Evolutionary conservation across 768 basidiomycete genomes (phyloP).

Genomic region (Pleurotus ostreatus): DNA sequence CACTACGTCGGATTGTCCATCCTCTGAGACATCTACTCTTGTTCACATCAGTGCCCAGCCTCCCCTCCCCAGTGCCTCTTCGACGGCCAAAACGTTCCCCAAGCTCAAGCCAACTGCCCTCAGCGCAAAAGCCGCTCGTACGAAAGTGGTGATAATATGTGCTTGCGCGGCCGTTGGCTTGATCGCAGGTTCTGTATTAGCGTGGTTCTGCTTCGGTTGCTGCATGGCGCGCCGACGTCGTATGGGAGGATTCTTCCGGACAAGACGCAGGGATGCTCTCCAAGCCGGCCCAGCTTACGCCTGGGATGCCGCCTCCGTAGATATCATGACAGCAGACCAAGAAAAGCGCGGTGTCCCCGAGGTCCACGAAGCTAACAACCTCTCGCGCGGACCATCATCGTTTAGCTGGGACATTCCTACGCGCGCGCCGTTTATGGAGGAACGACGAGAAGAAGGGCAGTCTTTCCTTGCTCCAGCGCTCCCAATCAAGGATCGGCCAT

Average conservation of each 20-base stretch:
- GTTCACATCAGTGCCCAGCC: slow-evolving; percentile 29
- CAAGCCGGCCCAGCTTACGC: slow-evolving; percentile 19
- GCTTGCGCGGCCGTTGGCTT: slow-evolving; percentile 26
- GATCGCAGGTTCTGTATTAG: slow-evolving; percentile 22
- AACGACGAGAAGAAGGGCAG: slow-evolving; percentile 17
- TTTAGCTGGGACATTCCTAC: slow-evolving; percentile 8
- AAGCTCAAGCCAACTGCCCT: slow-evolving; percentile 13
- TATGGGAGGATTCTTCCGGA: background rate
- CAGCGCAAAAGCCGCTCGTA: slow-evolving; percentile 15
- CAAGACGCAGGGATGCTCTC: slow-evolving; percentile 3
- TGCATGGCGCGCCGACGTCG: slow-evolving; percentile 15
- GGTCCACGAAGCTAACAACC: background rate
- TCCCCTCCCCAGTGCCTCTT: slow-evolving; percentile 16
- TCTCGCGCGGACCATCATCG: slow-evolving; percentile 14
- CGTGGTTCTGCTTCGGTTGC: slow-evolving; percentile 35
- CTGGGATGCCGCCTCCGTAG: slow-evolving; percentile 16
- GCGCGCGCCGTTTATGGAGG: background rate
- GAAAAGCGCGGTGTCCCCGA: background rate
- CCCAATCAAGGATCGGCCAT: background rate
- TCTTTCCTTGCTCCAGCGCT: slow-evolving; percentile 20
- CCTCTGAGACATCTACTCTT: slow-evolving; percentile 14
- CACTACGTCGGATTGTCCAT: background rate
- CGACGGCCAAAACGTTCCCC: slow-evolving; percentile 4
- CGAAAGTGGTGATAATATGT: slow-evolving; percentile 25
- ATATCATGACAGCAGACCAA: slow-evolving; percentile 10